Evolutionary conservation across 768 basidiomycete species (phyloP).

Genomic region (Pleurotus salmoneostramineus): DNA sequence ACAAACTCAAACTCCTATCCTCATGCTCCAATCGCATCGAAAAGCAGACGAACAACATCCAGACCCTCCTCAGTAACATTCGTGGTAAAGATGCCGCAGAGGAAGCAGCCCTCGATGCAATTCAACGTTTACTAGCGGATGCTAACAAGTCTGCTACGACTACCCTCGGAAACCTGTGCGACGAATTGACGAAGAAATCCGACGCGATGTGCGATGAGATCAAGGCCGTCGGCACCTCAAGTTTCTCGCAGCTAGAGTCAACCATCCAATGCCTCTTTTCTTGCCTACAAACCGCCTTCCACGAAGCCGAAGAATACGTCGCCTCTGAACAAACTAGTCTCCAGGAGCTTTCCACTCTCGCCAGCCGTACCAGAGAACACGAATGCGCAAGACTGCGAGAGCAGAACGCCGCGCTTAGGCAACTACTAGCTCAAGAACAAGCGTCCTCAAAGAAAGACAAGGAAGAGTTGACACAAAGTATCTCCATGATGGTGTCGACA

Average conservation of each 20-base stretch:
- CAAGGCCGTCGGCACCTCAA: constrained; percentile 35
- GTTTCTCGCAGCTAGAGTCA: constrained; percentile 46
- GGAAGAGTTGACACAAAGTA: constrained; percentile 69
- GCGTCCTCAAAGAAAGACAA: constrained; percentile 62
- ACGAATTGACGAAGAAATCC: constrained; percentile 44
- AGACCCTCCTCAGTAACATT: constrained; percentile 48
- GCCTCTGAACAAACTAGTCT: constrained; percentile 49
- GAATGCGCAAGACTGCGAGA: constrained; percentile 61
- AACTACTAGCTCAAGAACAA: constrained; percentile 65
- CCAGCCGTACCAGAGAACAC: constrained; percentile 38
- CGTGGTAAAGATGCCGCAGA: constrained; percentile 54
- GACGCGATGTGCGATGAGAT: constrained; percentile 44
- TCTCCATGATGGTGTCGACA: constrained; percentile 67
- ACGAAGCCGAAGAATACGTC: constrained; percentile 55
- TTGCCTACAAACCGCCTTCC: constrained; percentile 56
- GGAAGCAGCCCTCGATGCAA: constrained; percentile 41
- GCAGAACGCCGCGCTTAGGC: constrained; percentile 65
- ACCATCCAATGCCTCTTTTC: constrained; percentile 55
- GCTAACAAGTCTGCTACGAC: constrained; percentile 49
- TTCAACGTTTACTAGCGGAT: constrained; percentile 48
- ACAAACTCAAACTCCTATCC: constrained; percentile 51
- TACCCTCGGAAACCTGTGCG: constrained; percentile 53
- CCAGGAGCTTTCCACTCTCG: constrained; percentile 43
- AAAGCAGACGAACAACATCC: constrained; percentile 52
- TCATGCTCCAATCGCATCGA: constrained; percentile 51